Evolutionary conservation across 1,284 basidiomycete genomes (phyloP), one percentile per base, ranked within the genome.

Genomic region (Ustilago bromivora): DNA sequence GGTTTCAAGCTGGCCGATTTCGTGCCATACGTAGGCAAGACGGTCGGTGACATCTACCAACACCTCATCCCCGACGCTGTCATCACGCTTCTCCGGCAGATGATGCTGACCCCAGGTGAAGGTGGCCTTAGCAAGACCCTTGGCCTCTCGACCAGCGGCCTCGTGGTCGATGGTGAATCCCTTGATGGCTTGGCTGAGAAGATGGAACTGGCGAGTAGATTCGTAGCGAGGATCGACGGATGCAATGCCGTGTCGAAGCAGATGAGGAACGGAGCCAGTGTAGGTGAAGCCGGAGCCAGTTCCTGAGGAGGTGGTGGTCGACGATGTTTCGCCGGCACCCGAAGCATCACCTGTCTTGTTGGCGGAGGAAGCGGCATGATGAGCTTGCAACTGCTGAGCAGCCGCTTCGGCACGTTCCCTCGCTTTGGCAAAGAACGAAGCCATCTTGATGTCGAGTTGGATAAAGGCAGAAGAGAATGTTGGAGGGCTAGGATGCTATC

Each of bases 171-270:
- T 82, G 64, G 63, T 68, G 72, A 82, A 61, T 49, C 68, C 64
- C 53, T 84, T 82, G 69, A 84, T 55, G 17, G 79, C 71, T 43
- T 70, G 73, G 49, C 72, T 80, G 36, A 82, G 71, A 34, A 82
- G 59, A 43, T 82, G 79, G 43, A 78, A 71, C 38, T 75, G 67
- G 38, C 82, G 77, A 23, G 77, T 81, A 13, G 78, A 74, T 40
- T 84, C 78, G 75, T 78, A 81, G 51, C 82, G 76, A 28, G 82
- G 82, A 41, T 84, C 81, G 58, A 80, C 66, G n/a, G 71, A 67
- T 23, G 82, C 82, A 17, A 84, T 54, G 3, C 79, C 81, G 11
- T 74, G 68, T 23, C 82, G 69, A 41, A 84, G 60, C 43, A 82
- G 67, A 55, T 82, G 81, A 12, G 82, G 82, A 11, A 84, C 70